Evolutionary conservation across 2,329 filamentous ascomycete genomes (phyloP).

Genomic region (Leptodontidium sp.): DNA sequence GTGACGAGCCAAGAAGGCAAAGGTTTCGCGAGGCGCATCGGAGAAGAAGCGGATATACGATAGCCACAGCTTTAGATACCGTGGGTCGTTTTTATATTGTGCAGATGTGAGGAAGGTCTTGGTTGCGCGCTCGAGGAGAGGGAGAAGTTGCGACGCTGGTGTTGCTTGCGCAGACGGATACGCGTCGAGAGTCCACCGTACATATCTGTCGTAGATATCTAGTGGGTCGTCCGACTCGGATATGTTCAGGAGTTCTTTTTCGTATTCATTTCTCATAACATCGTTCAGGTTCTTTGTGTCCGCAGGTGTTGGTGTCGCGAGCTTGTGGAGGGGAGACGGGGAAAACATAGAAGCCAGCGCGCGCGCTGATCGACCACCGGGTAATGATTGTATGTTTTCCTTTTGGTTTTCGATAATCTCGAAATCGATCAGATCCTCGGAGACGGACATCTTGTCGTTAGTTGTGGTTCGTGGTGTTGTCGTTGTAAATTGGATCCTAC

Average conservation of each 20-base stretch:
- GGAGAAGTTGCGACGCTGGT: conserved; percentile 86
- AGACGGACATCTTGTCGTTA: conserved; percentile 53
- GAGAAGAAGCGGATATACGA: conserved; percentile 94
- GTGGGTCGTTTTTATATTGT: conserved; percentile 94
- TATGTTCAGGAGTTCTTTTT: conserved; percentile 80
- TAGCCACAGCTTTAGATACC: conserved; percentile 93
- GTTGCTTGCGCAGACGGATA: conserved; percentile 96
- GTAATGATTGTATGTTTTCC: conserved; percentile 95
- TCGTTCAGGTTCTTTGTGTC: conserved; percentile 82
- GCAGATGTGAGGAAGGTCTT: conserved; percentile 84
- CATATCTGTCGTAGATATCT: conserved; percentile 94
- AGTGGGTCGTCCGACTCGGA: conserved; percentile 93
- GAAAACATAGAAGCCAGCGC: conserved; percentile 87
- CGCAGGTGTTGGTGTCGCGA: conserved; percentile 70
- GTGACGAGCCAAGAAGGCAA: conserved; percentile 89
- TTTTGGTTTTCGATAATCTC: conserved; percentile 96
- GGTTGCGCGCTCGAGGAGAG: conserved; percentile 90
- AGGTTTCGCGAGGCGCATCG: conserved; percentile 91
- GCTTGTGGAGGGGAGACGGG: conserved; percentile 65
- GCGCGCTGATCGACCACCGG: conserved; percentile 86
- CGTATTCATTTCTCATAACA: conserved; percentile 81
- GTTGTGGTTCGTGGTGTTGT: conserved; percentile 30
- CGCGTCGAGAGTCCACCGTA: conserved; percentile 94
- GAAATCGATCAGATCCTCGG: conserved; percentile 73
- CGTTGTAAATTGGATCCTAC: conserved; percentile 21